Conservation (phyloP, 2,329 filamentous ascomycete species). For the Colletotrichum euphorbiae region DNA sequence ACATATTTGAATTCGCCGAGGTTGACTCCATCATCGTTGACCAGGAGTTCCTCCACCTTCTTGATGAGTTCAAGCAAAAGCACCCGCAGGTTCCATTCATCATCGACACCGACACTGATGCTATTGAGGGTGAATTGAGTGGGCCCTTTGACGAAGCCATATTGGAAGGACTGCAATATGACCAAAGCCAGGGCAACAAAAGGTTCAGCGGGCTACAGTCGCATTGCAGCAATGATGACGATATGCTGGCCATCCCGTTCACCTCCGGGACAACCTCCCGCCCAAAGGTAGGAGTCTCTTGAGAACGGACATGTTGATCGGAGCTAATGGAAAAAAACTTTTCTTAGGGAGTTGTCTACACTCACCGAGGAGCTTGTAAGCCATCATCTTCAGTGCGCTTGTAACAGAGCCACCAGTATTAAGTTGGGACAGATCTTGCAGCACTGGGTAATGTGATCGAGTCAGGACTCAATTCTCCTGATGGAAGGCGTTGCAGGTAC, state of each 20-base stretch:
- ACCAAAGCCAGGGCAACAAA: conserved; percentile 70
- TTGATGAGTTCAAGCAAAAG: conserved; percentile 72
- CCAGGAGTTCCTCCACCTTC: conserved; percentile 77
- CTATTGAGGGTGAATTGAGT: conserved; percentile 75
- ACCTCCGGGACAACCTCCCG: conserved; percentile 92
- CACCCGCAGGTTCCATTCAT: conserved; percentile 77
- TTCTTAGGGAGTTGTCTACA: conserved; percentile 90
- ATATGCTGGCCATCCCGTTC: conserved; percentile 87
- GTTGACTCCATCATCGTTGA: conserved; percentile 91
- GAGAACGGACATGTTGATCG: background rate
- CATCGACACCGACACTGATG: conserved; percentile 85
- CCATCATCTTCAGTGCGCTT: too few relatives aligned
- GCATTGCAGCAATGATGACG: conserved; percentile 80
- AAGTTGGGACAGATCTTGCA: conserved; percentile 68
- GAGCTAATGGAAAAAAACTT: background rate
- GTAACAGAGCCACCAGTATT: background rate
- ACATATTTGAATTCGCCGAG: conserved; percentile 90
- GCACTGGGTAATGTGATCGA: conserved; percentile 88
- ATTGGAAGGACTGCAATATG: conserved; percentile 80
- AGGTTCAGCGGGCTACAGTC: conserved; percentile 84
- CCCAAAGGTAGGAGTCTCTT: conserved; percentile 56
- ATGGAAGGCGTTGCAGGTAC: conserved; percentile 77
- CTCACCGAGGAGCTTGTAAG: conserved; percentile 79
- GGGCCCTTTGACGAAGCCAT: conserved; percentile 89
- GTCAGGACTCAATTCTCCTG: conserved; percentile 80